phyloP scores from a whole-genome alignment of 257 asterid species.

The Plantago elongata region DNA sequence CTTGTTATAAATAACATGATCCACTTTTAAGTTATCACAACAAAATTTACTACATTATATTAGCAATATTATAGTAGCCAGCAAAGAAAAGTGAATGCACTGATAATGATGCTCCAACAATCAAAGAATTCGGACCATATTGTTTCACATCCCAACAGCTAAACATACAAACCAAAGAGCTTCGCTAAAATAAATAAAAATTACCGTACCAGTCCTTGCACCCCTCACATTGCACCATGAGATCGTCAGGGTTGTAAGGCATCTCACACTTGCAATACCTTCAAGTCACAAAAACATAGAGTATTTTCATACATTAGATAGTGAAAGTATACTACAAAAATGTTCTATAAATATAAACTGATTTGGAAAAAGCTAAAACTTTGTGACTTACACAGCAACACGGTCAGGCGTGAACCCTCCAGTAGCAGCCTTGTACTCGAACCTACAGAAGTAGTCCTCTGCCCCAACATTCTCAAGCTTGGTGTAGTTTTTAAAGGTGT shows the following conservation, averaged over 20 bases:
- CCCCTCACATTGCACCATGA: constrained; percentile 87
- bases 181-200: not conserved
- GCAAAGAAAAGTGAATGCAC: too few species aligned
- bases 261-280: constrained; percentile 88
- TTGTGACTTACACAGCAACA: constrained; percentile 75
- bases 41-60: too few species aligned
- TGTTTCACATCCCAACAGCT: not conserved
- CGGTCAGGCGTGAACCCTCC: constrained; percentile 92
- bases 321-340: not conserved
- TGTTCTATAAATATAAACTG: not conserved
- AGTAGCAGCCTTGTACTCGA: constrained; percentile 85
- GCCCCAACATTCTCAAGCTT: constrained; percentile 80
- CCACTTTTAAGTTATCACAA: too few species aligned
- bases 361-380: constrained; percentile 9
- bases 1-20: too few species aligned
- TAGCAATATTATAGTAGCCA: too few species aligned
- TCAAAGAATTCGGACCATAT: not conserved
- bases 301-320: not conserved
- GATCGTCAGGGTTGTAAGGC: constrained; percentile 89
- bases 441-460: constrained; percentile 78
- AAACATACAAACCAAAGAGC: not conserved
- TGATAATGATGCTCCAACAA: not conserved
- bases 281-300: constrained; percentile 3
- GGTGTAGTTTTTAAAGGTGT: constrained; percentile 70
- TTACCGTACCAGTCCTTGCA: constrained; percentile 52